Conservation (phyloP, 441 rosid genomes). For the Melastoma candidum region DNA sequence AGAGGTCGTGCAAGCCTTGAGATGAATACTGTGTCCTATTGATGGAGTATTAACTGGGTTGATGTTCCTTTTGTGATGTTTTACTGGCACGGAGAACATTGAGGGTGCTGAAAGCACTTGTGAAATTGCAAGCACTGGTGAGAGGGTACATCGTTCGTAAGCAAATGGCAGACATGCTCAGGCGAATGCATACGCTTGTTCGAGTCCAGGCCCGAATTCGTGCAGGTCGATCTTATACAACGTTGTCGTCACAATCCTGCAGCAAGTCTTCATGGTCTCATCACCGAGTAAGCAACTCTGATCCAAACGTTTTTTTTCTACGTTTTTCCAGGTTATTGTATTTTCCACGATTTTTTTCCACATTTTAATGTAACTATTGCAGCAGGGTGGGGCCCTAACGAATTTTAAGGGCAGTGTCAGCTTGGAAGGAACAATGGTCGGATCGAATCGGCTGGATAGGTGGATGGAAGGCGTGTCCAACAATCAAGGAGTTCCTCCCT, state of each 20-base stretch:
- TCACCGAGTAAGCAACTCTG: constrained; percentile 26
- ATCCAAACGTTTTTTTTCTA: too few species aligned
- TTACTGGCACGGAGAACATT: too few species aligned
- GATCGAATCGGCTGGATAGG: constrained; percentile 55
- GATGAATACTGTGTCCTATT: too few species aligned
- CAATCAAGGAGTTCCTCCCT: constrained; percentile 14
- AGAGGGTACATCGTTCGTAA: constrained; percentile 43
- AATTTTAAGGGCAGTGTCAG: constrained; percentile 35
- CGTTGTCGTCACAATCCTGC: constrained; percentile 30
- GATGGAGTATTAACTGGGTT: too few species aligned
- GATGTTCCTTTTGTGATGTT: too few species aligned
- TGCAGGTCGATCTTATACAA: constrained; percentile 29
- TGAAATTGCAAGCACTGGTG: too few species aligned
- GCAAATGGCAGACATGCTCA: constrained; percentile 51
- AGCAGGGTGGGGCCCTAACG: constrained; percentile 46
- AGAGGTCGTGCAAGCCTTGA: too few species aligned
- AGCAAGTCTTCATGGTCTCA: constrained; percentile 29
- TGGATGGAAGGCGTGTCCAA: constrained; percentile 58
- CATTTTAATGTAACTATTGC: constrained; percentile 12
- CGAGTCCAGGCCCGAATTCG: constrained; percentile 51
- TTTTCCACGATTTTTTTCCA: too few species aligned
- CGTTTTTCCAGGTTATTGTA: too few species aligned
- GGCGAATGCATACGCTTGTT: constrained; percentile 67
- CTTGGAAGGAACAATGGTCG: constrained; percentile 28
- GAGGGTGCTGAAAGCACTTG: too few species aligned